Conservation (phyloP, 257 asterid species). For the Plectranthus barbatus region DNA sequence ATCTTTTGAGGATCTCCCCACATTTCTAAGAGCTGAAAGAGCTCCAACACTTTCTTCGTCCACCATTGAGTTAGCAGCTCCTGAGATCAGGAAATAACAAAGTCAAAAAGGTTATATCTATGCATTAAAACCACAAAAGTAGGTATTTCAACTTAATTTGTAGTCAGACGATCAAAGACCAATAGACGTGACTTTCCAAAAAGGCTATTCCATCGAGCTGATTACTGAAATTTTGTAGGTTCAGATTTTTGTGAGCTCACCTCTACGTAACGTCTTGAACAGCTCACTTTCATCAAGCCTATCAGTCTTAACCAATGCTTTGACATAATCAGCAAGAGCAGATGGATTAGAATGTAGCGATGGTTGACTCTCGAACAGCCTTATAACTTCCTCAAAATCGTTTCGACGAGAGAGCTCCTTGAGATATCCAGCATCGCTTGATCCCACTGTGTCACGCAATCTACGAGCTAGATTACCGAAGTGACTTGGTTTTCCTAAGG, state of each 20-base stretch:
- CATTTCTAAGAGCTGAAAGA: conserved; percentile 62
- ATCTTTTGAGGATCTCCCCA: conserved; percentile 60
- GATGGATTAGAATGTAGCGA: conserved; percentile 66
- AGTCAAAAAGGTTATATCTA: background rate
- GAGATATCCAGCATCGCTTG: conserved; percentile 68
- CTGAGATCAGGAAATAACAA: conserved; percentile 15
- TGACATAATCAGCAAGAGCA: conserved; percentile 83
- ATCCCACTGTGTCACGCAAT: conserved; percentile 51
- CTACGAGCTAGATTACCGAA: conserved; percentile 71
- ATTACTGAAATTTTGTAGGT: background rate
- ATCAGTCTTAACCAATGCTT: conserved; percentile 78
- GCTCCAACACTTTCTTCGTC: conserved; percentile 57
- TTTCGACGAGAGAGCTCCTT: conserved; percentile 56
- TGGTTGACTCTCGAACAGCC: conserved; percentile 73
- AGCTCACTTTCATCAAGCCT: conserved; percentile 80
- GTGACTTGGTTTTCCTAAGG: conserved; percentile 44
- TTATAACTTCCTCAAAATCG: conserved; percentile 78
- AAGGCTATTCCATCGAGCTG: background rate
- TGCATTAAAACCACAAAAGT: background rate
- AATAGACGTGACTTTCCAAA: background rate
- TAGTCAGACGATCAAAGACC: background rate
- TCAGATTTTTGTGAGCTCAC: conserved; percentile 22
- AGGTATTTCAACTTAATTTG: background rate
- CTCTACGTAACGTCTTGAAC: conserved; percentile 70
- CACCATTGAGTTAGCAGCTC: conserved; percentile 35